Evolutionary conservation across 2,329 filamentous ascomycete genomes (phyloP), one percentile per base, ranked within the genome.

Genomic region (Cordyceps fumosorosea): DNA sequence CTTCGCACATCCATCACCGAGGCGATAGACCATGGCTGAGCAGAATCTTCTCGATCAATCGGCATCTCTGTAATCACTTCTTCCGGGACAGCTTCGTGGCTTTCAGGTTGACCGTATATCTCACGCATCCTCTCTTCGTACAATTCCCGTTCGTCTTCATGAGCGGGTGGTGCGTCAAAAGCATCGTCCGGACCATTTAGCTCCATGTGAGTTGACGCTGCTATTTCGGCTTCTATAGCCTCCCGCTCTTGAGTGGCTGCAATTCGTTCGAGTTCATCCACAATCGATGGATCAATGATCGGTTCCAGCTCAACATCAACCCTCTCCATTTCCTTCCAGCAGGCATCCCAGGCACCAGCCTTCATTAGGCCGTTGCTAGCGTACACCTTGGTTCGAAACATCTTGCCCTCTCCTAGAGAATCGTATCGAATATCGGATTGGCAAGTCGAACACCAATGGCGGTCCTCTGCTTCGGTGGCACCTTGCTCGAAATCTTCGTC

Each of bases 311-410:
- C 93, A 1, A 96, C 90, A 70, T 99, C 95, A 0, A 98, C 91
- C n/a, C 93, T 85, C 76, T 99, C 95, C 95, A 99, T 99, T 75
- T 98, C 93, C 67, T 86, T 89, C 93, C 93, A 99, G 63, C 91
- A 93, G 2, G 93, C 93, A 5, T 85, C 85, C 95, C 95, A 99
- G 0, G 95, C 93, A 0, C 91, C 91, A 5, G 91, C 88, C 63
- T 87, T 85, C 91, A 99, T 96, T 54, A 98, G 78, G 0, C 95
- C 95, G 73, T 98, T 99, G 58, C 92, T 93, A 0, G 95, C 95
- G 70, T 93, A 99, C 1, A 98, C 88, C 71, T 92, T 95, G 72
- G 98, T 82, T 34, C 87, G 84, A 80, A 91, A 95, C 55, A 86
- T 80, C 68, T 82, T 84, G 62, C 78, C 75, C 5, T 76, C 70